Evolutionary conservation across 768 basidiomycete genomes (phyloP).

Genomic region (Saitozyma sp.): DNA sequence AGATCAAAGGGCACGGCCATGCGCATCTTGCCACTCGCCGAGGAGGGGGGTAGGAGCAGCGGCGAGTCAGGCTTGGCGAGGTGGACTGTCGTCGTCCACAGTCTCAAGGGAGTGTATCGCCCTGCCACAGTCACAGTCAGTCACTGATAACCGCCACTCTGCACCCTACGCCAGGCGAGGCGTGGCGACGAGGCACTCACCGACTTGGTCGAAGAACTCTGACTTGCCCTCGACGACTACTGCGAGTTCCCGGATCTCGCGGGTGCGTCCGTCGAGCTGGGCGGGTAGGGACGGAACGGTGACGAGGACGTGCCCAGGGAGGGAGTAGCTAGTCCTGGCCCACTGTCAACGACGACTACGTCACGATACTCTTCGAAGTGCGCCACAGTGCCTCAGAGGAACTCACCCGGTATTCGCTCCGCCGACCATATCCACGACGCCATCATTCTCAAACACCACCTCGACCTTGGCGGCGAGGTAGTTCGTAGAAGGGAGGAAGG

Average conservation of each 20-base stretch:
- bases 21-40: slow-evolving; percentile 45
- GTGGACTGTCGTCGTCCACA: slow-evolving; percentile 68
- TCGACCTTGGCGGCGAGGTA: slow-evolving; percentile 32
- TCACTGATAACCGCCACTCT: not conserved
- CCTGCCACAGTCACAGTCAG: slow-evolving; percentile 23
- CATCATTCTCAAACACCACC: slow-evolving; percentile 33
- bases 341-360: not conserved
- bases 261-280: slow-evolving; percentile 53
- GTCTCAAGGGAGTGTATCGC: slow-evolving; percentile 67
- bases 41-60: slow-evolving; percentile 21
- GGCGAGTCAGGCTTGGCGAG: slow-evolving; percentile 55
- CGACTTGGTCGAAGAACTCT: slow-evolving; percentile 66
- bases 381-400: not conserved
- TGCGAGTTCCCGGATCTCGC: slow-evolving; percentile 54
- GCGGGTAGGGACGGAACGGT: slow-evolving; percentile 60
- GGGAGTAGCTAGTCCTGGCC: slow-evolving; percentile 76
- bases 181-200: slow-evolving; percentile 51
- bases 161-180: too few relatives aligned
- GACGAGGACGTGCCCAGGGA: slow-evolving; percentile 76
- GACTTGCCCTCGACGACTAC: slow-evolving; percentile 84
- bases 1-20: slow-evolving; percentile 83
- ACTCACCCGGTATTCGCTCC: slow-evolving; percentile 45
- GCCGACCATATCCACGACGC: slow-evolving; percentile 41
- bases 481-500: slow-evolving; percentile 14
- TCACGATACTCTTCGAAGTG: too few relatives aligned